A percentile compares a stretch with the other conserved stretches of the same genome.
Conservation (phyloP, 2,329 filamentous ascomycete genomes). For the Penicillium verrucosum region DNA sequence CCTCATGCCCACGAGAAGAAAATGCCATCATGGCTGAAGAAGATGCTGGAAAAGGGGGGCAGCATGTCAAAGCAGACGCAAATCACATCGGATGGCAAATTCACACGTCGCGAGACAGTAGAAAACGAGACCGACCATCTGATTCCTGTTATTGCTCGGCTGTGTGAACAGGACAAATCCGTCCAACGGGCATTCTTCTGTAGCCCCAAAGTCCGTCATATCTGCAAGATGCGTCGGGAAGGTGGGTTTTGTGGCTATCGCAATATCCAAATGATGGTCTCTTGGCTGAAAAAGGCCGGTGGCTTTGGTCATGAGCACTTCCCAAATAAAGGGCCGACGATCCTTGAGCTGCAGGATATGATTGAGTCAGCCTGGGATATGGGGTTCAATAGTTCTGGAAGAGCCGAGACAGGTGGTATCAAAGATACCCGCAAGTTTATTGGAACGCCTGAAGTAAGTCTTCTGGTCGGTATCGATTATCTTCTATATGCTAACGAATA, state of each 20-base stretch:
- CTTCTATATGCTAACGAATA: slow-evolving; percentile 8
- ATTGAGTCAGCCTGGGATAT: slow-evolving; percentile 87
- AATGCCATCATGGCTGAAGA: slow-evolving; percentile 69
- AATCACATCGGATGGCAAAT: slow-evolving; percentile 44
- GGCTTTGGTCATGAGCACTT: slow-evolving; percentile 61
- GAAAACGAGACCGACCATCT: slow-evolving; percentile 54
- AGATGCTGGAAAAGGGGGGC: slow-evolving; percentile 59
- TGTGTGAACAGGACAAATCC: slow-evolving; percentile 62
- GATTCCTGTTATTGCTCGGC: slow-evolving; percentile 59
- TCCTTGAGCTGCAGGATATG: slow-evolving; percentile 77
- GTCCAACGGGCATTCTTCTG: slow-evolving; percentile 76
- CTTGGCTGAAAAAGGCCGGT: slow-evolving; percentile 65
- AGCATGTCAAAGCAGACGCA: slow-evolving; percentile 55
- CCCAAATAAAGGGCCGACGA: slow-evolving; percentile 62
- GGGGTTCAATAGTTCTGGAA: slow-evolving; percentile 72
- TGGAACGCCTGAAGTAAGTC: slow-evolving; percentile 75
- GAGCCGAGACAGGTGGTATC: slow-evolving; percentile 81
- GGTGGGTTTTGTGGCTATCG: slow-evolving; percentile 93
- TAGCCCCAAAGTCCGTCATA: slow-evolving; percentile 69
- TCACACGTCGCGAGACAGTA: slow-evolving; percentile 42
- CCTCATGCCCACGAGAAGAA: slow-evolving; percentile 68
- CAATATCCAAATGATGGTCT: slow-evolving; percentile 88
- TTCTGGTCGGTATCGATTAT: not conserved
- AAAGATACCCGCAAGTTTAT: slow-evolving; percentile 91
- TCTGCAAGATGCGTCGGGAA: slow-evolving; percentile 78